phyloP scores from a whole-genome alignment of 768 basidiomycete species.

The Harrya chromipes region DNA sequence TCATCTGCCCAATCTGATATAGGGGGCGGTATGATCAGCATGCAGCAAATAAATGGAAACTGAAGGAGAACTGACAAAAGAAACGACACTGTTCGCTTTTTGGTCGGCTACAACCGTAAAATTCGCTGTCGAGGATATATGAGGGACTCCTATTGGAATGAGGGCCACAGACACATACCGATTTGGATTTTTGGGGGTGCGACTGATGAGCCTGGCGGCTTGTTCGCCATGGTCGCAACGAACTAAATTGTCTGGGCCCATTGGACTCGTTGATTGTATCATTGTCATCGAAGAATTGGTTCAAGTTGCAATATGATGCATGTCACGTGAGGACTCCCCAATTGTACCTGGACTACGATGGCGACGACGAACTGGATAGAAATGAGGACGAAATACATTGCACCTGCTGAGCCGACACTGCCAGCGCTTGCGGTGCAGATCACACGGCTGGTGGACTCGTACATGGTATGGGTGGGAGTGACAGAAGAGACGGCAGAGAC shows the following conservation, averaged over 20 bases:
- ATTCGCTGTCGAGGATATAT: slow-evolving; percentile 24
- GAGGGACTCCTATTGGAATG: background rate
- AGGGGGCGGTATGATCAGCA: background rate
- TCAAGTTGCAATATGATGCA: no score
- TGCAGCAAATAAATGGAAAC: background rate
- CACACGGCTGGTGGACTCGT: slow-evolving; percentile 64
- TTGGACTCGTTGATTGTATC: slow-evolving; percentile 18
- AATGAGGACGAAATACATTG: slow-evolving; percentile 48
- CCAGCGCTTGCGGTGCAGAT: slow-evolving; percentile 65
- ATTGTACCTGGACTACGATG: background rate
- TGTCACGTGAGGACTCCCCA: no score
- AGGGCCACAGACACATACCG: slow-evolving; percentile 30
- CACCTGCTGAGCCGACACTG: slow-evolving; percentile 46
- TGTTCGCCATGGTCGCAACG: slow-evolving; percentile 34
- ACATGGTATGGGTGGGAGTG: slow-evolving; percentile 81
- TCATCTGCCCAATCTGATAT: slow-evolving; percentile 34
- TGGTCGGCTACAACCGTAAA: slow-evolving; percentile 37
- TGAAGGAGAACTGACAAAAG: slow-evolving; percentile 32
- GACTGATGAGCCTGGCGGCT: slow-evolving; percentile 28
- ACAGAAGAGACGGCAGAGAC: slow-evolving; percentile 46
- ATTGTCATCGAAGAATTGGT: no score
- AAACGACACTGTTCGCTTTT: slow-evolving; percentile 22
- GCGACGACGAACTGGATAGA: slow-evolving; percentile 29
- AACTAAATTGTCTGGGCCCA: slow-evolving; percentile 30
- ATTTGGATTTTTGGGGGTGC: slow-evolving; percentile 27